Evolutionary conservation across 2,329 filamentous ascomycete species (phyloP), one percentile per base, ranked within the genome.

Genomic region (Emergomyces pasteurianus): DNA sequence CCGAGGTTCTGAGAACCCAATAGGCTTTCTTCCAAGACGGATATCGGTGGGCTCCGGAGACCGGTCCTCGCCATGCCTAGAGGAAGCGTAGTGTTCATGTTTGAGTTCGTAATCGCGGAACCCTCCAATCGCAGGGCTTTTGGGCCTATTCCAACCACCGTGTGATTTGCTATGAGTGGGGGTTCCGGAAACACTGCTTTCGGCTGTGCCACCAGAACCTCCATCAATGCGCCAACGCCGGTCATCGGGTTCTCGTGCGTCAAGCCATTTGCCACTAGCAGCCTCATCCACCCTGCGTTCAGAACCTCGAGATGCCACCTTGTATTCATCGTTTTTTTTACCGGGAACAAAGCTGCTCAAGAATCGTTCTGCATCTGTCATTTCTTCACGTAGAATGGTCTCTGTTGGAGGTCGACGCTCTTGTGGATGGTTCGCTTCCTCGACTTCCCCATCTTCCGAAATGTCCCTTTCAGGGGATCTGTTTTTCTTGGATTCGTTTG

Each of bases 401-500:
- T 46, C 42, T 28, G 58, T 43, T 18, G 61, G 54, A 16, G 23
- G 52, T 49, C 56, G 59, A 42, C 46, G 36, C 7, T 62, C 62
- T 47, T 58, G 60, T 16, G 60, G 57, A 8, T 62, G 49, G 21
- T 47, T 58, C 50, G 65, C 53, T 31, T 69, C 67, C 46, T 66
- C 65, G 10, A 75, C 64, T 62, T 75, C 73, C 8, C 72, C 72
- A 65, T 76, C 73, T 63, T 75, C 73, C 5, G 73, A 74, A n/a
- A 65, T 65, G 42, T 66, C 67, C 18, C 70, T 69, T 18, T 26
- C 14, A 2, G 43, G 57, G 8, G 43, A 36, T 38, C 18, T 31
- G 23, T 18, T 28, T 42, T 58, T 58, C 8, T 52, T 23, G 42
- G 31, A 26, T 49, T 58, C 57, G n/a, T 50, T 58, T 9, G 16